Evolutionary conservation across 768 basidiomycete species (phyloP), one percentile per base, ranked within the genome.

Genomic region (Glaciozyma antarctica): DNA sequence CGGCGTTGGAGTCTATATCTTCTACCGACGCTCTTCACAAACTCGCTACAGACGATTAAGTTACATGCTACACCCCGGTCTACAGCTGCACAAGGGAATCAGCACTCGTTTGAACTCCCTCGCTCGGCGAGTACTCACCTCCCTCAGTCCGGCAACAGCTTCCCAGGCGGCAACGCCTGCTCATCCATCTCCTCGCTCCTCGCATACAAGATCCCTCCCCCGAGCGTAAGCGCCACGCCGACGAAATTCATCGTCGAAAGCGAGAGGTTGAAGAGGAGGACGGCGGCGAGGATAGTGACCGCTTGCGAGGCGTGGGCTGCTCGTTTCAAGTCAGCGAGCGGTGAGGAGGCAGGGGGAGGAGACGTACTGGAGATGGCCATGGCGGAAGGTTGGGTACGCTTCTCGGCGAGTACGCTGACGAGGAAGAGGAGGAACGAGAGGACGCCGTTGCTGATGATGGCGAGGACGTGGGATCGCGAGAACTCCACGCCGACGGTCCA

Each of bases 231-330:
- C 1, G 60, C 65, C 13, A 70, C 65, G 53, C 69, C 64, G 60
- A 66, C 17, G 22, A 64, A 64, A 48, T 66, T 66, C 22, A 66
- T 43, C 19, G 55, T 44, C 28, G 65, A 59, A 44, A 66, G 56
- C 15, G 55, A 51, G 7, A 70, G 57, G 22, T 60, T 62, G 26
- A 66, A 66, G 28, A 64, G 57, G 26, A 62, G 30, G 45, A 55
- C 58, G 22, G 65, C 60, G 21, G 49, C 44, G 60, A 66, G 47
- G 43, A 64, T 69, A 17, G 68, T 69, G 2, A 65, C 53, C 0
- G 68, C 68, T 53, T 69, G 68, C 0, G 68, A 59, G 21, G 68
- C 68, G 60, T 69, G 65, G 34, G 64, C 67, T 65, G 63, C 5
- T 26, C 12, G 22, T 21, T 8, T 28, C 12, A 21, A 32, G 30